phyloP scores from a whole-genome alignment of 139 green algal species.

The Haematococcus lacustris region DNA sequence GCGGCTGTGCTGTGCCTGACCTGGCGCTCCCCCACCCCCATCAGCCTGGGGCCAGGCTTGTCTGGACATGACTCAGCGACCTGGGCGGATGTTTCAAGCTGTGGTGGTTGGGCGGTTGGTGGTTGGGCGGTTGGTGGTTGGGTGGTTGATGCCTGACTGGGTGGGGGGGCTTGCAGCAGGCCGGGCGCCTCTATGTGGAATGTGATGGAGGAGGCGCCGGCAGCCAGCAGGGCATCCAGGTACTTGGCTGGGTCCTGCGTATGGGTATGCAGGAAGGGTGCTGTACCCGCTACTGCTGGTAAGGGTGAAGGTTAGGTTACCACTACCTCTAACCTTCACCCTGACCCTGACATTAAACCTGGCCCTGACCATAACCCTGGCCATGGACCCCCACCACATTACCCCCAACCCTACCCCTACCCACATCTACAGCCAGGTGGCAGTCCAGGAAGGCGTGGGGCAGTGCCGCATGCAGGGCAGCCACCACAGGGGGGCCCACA shows the following conservation, averaged over 20 bases:
- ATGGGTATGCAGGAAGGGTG: too few species aligned
- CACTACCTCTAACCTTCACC: too few species aligned
- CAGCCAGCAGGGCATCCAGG: slow-evolving; percentile 6
- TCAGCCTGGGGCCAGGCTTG: too few species aligned
- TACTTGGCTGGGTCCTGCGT: slow-evolving; percentile 17
- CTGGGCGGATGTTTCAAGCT: too few species aligned
- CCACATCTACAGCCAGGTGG: slow-evolving; percentile 34
- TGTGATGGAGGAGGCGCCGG: slow-evolving; percentile 19
- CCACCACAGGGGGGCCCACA: slow-evolving; percentile 56
- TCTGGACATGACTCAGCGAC: too few species aligned
- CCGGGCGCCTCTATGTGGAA: slow-evolving; percentile 27
- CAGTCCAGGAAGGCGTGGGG: slow-evolving; percentile 54
- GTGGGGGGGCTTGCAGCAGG: neutral
- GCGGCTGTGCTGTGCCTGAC: neutral
- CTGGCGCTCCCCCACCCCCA: too few species aligned
- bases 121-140: neutral
- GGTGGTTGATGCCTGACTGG: neutral
- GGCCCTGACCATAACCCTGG: too few species aligned
- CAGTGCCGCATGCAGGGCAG: slow-evolving; percentile 36
- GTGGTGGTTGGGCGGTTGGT: neutral
- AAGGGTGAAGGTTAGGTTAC: neutral
- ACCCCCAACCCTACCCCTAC: too few species aligned
- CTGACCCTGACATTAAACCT: too few species aligned
- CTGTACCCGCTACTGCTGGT: too few species aligned
- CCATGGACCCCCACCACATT: too few species aligned